A percentile compares a stretch with the other conserved stretches of the same genome.
Conservation (phyloP, 1,139 yeast species). For the Petasospora rhodanensis region DNA sequence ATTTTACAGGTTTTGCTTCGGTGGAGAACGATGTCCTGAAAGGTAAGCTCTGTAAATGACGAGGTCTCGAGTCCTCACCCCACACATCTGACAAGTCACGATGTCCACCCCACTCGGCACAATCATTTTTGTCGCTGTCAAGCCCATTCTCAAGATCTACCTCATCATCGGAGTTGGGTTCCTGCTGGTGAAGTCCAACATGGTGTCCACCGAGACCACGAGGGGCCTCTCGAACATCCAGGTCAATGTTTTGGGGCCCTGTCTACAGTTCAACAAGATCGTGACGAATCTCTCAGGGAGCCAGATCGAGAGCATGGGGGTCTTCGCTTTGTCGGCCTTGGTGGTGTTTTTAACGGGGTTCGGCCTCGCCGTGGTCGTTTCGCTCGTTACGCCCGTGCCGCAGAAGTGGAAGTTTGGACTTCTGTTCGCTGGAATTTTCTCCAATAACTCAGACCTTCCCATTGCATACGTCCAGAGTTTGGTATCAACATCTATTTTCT, state of each 20-base stretch:
- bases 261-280: slow-evolving; percentile 72
- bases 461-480: slow-evolving; percentile 85
- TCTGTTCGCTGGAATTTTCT: slow-evolving; percentile 70
- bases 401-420: slow-evolving; percentile 79
- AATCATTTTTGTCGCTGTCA: slow-evolving; percentile 73
- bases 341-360: slow-evolving; percentile 52
- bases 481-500: slow-evolving; percentile 59
- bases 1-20: too few species aligned
- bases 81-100: not conserved
- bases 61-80: not conserved
- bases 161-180: slow-evolving; percentile 70
- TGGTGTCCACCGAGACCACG: slow-evolving; percentile 69
- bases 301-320: slow-evolving; percentile 73
- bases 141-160: slow-evolving; percentile 85
- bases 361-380: slow-evolving; percentile 31
- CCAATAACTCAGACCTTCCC: slow-evolving; percentile 77
- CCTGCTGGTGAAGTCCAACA: slow-evolving; percentile 57
- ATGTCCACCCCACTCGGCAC: slow-evolving; percentile 42
- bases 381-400: slow-evolving; percentile 48
- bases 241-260: slow-evolving; percentile 70
- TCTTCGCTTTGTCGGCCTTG: slow-evolving; percentile 59
- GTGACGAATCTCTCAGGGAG: slow-evolving; percentile 64
- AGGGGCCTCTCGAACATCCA: slow-evolving; percentile 70
- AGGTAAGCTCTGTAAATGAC: not conserved
- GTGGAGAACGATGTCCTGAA: not conserved